Evolutionary conservation across 331 rosid species (phyloP).

Genomic region (Acacia pycnantha): DNA sequence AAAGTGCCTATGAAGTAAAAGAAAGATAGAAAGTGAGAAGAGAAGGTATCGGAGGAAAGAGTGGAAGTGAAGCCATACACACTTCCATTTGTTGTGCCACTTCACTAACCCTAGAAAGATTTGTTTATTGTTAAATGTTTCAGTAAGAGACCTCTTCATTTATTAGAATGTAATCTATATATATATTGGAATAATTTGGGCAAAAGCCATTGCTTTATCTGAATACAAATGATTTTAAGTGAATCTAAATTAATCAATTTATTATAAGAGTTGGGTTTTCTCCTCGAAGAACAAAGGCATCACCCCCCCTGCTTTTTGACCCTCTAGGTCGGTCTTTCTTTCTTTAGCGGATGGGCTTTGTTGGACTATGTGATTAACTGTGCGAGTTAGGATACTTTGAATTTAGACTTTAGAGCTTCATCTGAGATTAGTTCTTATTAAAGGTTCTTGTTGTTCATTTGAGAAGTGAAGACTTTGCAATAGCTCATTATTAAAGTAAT

Average conservation of each 20-base stretch:
- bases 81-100: background rate
- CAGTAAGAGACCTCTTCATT: background rate
- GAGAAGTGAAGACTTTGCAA: background rate
- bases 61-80: background rate
- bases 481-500: background rate
- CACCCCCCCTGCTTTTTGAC: background rate
- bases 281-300: background rate
- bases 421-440: slow-evolving; percentile 6
- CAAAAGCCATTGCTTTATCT: background rate
- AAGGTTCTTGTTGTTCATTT: background rate
- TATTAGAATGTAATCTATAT: background rate
- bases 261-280: background rate
- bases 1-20: background rate
- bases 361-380: slow-evolving; percentile 7
- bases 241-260: background rate
- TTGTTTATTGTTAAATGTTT: background rate
- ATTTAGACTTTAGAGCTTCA: background rate
- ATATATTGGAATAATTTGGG: background rate
- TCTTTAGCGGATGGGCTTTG: background rate
- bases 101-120: background rate
- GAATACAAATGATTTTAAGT: background rate
- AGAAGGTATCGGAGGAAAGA: background rate
- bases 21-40: background rate
- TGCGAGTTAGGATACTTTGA: background rate
- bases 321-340: background rate